Conservation (phyloP, 305 asterid species). For the Striga hermonthica region DNA sequence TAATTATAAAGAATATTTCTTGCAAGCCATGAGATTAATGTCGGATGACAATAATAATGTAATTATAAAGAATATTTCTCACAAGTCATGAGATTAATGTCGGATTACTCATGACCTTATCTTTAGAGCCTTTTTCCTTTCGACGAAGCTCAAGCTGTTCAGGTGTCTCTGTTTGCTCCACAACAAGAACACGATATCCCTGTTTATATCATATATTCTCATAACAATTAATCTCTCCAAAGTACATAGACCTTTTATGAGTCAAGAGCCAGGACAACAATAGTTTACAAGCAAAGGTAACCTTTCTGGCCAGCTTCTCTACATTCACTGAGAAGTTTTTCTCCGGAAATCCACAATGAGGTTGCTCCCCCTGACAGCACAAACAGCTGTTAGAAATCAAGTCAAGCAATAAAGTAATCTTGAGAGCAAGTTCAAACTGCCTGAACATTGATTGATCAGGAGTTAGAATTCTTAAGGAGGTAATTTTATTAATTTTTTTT, state of each 20-base stretch:
- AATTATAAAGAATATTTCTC: conserved; percentile 6
- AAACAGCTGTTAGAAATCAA: conserved; percentile 34
- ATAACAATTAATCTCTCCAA: conserved; percentile 19
- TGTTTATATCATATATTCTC: conserved; percentile 36
- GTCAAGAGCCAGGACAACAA: conserved; percentile 8
- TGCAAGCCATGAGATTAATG: too few relatives aligned
- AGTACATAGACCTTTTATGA: conserved; percentile 4
- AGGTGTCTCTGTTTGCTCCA: conserved; percentile 99
- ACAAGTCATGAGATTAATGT: neutral
- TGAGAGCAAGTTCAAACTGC: conserved; percentile 23
- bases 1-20: conserved; percentile 4
- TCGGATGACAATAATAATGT: too few relatives aligned
- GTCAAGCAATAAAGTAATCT: conserved; percentile 23
- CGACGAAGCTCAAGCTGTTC: conserved; percentile 95
- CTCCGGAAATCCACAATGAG: conserved; percentile 99
- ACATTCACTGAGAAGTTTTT: conserved; percentile 77
- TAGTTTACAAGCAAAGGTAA: conserved; percentile 31
- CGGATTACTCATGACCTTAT: conserved; percentile 55
- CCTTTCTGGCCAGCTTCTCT: conserved; percentile 94
- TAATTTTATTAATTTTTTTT: conserved; percentile 19
- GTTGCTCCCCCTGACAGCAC: conserved; percentile 85
- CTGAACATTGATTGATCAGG: conserved; percentile 10
- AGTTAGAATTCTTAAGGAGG: conserved; percentile 5
- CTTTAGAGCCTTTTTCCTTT: conserved; percentile 79
- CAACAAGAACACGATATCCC: conserved; percentile 97